Evolutionary conservation across 148 eudicot species (phyloP).

Genomic region (Chenopodium suecicum): DNA sequence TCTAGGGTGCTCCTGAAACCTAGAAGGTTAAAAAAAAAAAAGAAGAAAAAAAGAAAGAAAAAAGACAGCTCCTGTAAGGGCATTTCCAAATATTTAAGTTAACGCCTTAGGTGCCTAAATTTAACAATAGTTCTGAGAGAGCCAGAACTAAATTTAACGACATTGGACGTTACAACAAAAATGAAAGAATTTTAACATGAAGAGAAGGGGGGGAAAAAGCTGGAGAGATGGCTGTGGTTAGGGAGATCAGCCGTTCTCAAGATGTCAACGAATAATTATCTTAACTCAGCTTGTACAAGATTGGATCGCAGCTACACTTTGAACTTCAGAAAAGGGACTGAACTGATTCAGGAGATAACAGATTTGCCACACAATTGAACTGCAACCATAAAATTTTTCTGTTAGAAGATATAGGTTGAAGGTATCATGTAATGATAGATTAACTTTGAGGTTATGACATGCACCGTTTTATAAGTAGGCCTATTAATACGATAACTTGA

Average conservation of each 20-base stretch:
- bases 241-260: conserved; percentile 26
- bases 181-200: conserved; percentile 19
- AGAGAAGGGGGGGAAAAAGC: neutral
- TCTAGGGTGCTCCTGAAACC: conserved; percentile 29
- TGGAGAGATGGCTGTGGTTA: conserved; percentile 28
- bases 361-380: conserved; percentile 73
- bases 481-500: too few relatives aligned
- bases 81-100: conserved; percentile 9
- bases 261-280: conserved; percentile 31
- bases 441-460: neutral
- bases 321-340: conserved; percentile 53
- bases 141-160: conserved; percentile 24
- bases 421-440: neutral
- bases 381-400: conserved; percentile 34
- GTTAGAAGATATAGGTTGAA: conserved; percentile 13
- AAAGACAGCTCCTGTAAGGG: neutral
- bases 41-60: neutral
- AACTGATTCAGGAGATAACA: conserved; percentile 45
- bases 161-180: conserved; percentile 23
- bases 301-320: conserved; percentile 21
- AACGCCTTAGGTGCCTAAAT: conserved; percentile 12
- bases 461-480: neutral
- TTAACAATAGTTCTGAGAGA: conserved; percentile 36
- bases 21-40: conserved; percentile 19
- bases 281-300: conserved; percentile 31